These are phyloP conservation scores for Phytopythium montanum DNA, from an alignment of 352 stramenopile genomes.

Conservation along the genomic window DNA sequence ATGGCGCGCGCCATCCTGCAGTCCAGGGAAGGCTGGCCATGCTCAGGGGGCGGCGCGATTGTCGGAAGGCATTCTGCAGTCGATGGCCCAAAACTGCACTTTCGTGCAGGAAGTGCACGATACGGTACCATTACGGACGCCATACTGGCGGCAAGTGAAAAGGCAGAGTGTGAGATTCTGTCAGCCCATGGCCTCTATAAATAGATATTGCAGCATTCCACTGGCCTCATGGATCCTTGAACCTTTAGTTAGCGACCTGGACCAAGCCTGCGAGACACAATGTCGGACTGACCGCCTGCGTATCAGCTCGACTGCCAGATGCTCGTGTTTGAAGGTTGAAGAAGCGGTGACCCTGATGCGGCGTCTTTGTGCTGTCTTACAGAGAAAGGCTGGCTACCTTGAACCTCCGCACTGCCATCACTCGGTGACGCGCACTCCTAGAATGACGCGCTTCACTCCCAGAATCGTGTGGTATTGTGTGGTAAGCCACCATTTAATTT, in stretches of 20 bases:
- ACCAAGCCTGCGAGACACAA: neutral
- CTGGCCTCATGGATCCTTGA: neutral
- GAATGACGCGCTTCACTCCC: no score
- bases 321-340: conserved; percentile 9
- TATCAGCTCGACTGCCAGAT: neutral
- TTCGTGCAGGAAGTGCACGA: no score
- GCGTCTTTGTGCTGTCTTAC: neutral
- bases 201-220: neutral
- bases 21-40: no score
- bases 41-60: no score
- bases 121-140: no score
- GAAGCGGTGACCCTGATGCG: neutral
- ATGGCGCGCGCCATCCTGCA: no score
- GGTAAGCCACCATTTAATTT: no score
- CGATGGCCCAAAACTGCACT: no score
- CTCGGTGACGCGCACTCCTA: neutral
- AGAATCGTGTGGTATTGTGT: neutral
- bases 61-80: no score
- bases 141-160: no score
- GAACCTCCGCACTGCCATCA: neutral
- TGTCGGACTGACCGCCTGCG: neutral
- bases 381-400: conserved; percentile 2
- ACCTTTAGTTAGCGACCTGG: neutral
- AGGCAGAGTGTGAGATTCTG: no score
- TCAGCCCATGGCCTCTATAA: no score